phyloP scores from a whole-genome alignment of 768 basidiomycete species.

The Auriscalpium vulgare region DNA sequence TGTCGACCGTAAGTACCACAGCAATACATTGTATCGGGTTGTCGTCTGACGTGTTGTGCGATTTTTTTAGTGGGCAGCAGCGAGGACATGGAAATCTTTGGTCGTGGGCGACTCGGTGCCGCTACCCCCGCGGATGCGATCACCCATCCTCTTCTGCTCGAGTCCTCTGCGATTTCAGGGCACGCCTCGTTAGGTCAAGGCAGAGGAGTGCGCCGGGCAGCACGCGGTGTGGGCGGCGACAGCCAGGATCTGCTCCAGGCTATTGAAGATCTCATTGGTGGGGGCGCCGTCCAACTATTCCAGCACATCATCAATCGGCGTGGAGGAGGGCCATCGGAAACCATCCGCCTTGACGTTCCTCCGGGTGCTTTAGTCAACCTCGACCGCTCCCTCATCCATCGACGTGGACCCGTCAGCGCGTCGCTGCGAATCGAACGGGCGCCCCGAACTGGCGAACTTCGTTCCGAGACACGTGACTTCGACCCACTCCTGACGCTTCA shows the following conservation, averaged over 20 bases:
- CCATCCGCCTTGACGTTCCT: constrained; percentile 73
- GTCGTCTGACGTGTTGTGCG: neutral
- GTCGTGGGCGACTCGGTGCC: constrained; percentile 45
- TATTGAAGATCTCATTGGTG: constrained; percentile 76
- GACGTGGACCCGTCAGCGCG: constrained; percentile 39
- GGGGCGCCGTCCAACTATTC: constrained; percentile 74
- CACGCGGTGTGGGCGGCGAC: constrained; percentile 39
- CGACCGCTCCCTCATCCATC: constrained; percentile 43
- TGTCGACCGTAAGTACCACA: constrained; percentile 8
- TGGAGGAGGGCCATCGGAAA: constrained; percentile 47
- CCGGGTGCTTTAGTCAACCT: constrained; percentile 54
- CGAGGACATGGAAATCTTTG: constrained; percentile 57
- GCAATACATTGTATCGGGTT: neutral
- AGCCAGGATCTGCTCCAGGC: constrained; percentile 59
- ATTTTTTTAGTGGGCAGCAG: constrained; percentile 18
- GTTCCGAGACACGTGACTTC: constrained; percentile 51
- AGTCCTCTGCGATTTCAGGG: constrained; percentile 40
- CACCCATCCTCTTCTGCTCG: constrained; percentile 76
- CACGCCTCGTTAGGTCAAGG: constrained; percentile 38
- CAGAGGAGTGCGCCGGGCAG: constrained; percentile 30
- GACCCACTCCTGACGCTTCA: constrained; percentile 76
- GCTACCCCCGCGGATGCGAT: constrained; percentile 58
- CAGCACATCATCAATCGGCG: constrained; percentile 70
- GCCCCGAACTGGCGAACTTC: constrained; percentile 29
- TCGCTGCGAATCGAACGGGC: constrained; percentile 58